Conservation (phyloP, 2,329 filamentous ascomycete genomes). For the Neodidymelliopsis sp. region DNA sequence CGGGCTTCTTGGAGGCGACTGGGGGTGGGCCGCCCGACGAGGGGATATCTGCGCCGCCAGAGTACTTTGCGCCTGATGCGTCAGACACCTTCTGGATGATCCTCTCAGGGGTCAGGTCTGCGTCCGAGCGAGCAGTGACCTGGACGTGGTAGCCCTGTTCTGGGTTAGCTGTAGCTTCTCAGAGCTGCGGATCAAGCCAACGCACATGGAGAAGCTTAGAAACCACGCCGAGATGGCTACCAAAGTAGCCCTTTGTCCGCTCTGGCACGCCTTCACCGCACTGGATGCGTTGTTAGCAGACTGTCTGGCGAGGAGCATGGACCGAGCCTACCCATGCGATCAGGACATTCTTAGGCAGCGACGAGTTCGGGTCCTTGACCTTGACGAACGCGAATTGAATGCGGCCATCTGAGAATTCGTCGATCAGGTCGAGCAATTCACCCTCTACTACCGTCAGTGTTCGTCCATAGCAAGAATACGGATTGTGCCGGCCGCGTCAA, state of each 20-base stretch:
- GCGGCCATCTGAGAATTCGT: conserved; percentile 95
- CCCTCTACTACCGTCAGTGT: conserved; percentile 68
- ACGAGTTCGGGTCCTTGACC: conserved; percentile 92
- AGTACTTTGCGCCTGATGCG: conserved; percentile 94
- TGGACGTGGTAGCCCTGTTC: conserved; percentile 89
- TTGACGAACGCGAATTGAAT: conserved; percentile 98
- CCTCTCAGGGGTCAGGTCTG: conserved; percentile 83
- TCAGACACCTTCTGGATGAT: conserved; percentile 95
- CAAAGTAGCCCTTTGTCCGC: conserved; percentile 97
- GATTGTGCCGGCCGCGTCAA: background rate
- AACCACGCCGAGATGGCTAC: conserved; percentile 87
- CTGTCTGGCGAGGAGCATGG: background rate
- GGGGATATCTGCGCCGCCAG: conserved; percentile 67
- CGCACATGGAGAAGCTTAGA: conserved; percentile 85
- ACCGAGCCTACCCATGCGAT: conserved; percentile 76
- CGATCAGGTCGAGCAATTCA: conserved; percentile 85
- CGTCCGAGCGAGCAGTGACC: conserved; percentile 91
- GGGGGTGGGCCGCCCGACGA: conserved; percentile 68
- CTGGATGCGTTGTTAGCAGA: conserved; percentile 48
- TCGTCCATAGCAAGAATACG: background rate
- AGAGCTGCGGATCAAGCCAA: conserved; percentile 15
- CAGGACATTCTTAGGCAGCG: conserved; percentile 87
- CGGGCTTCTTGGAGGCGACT: conserved; percentile 84
- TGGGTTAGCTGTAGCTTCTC: conserved; percentile 28
- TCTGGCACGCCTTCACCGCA: conserved; percentile 98